Percentiles rank a stretch among this genome's conserved stretches.
These are phyloP conservation scores for Begonia masoniana DNA, from an alignment of 306 rosid species.

Conservation along the genomic window DNA sequence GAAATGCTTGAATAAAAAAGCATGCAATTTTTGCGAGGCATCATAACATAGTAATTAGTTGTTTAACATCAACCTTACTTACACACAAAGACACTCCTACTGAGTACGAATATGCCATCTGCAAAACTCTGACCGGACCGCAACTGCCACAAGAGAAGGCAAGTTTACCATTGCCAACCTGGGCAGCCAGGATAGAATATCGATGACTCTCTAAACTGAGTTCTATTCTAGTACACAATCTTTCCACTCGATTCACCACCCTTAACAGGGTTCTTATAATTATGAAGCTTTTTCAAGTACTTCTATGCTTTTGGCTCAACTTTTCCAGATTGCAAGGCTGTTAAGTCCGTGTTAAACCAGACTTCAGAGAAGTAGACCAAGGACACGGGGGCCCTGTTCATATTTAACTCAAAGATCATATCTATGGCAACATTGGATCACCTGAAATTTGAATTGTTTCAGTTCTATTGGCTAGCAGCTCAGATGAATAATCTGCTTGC, in stretches of 20 bases:
- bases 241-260: slow-evolving; percentile 12
- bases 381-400: slow-evolving; percentile 13
- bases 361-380: slow-evolving; percentile 1
- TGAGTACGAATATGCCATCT: too few relatives aligned
- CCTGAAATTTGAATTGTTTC: slow-evolving; percentile 63
- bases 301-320: slow-evolving; percentile 49
- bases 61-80: too few relatives aligned
- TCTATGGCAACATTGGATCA: slow-evolving; percentile 84
- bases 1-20: too few relatives aligned
- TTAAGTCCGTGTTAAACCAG: slow-evolving; percentile 15
- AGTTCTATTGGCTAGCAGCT: slow-evolving; percentile 53
- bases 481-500: slow-evolving; percentile 47
- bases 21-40: too few relatives aligned
- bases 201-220: slow-evolving; percentile 37
- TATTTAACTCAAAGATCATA: slow-evolving; percentile 5
- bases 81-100: too few relatives aligned
- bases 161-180: slow-evolving; percentile 80
- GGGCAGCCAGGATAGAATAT: slow-evolving; percentile 90
- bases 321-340: slow-evolving; percentile 39
- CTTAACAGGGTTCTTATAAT: slow-evolving; percentile 29
- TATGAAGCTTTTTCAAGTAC: slow-evolving; percentile 32
- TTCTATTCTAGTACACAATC: slow-evolving; percentile 44
- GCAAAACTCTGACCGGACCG: slow-evolving; percentile 34
- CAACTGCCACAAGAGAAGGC: slow-evolving; percentile 99
- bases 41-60: too few relatives aligned